Conservation (phyloP, 2,329 filamentous ascomycete species). For the Botryotinia convoluta region DNA sequence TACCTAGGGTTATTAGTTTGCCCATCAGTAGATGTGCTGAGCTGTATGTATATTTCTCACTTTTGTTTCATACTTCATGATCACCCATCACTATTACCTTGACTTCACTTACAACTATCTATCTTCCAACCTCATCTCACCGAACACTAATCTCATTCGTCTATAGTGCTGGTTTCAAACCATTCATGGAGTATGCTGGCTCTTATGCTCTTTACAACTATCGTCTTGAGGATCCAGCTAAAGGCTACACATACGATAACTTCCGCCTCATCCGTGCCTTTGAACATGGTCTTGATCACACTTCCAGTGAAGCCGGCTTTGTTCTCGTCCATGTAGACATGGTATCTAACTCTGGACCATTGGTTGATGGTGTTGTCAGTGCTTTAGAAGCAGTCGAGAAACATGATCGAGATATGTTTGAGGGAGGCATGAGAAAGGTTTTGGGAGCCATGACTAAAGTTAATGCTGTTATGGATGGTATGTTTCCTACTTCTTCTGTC, state of each 20-base stretch:
- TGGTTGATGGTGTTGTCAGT: conserved; percentile 70
- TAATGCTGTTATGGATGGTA: conserved; percentile 75
- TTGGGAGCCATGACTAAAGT: conserved; percentile 65
- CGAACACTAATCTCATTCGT: not conserved
- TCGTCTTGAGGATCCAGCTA: conserved; percentile 54
- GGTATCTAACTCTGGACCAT: conserved; percentile 78
- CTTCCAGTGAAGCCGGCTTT: conserved; percentile 89
- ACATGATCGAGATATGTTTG: conserved; percentile 55
- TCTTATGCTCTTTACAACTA: conserved; percentile 70
- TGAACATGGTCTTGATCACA: conserved; percentile 81
- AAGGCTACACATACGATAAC: conserved; percentile 61
- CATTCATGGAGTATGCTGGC: conserved; percentile 84
- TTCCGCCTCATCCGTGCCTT: conserved; percentile 87
- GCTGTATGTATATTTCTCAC: conserved; percentile 62
- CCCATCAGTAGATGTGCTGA: conserved; percentile 82
- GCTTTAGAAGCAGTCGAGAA: conserved; percentile 59
- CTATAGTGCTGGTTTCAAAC: conserved; percentile 68
- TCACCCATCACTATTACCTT: not conserved
- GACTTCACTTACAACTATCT: conserved; percentile 12
- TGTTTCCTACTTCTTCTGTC: conserved; percentile 31
- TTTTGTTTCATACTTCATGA: not conserved
- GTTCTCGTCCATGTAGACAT: conserved; percentile 96
- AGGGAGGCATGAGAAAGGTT: conserved; percentile 60
- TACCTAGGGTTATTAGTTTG: conserved; percentile 73
- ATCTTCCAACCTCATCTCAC: not conserved